Evolutionary conservation across 2,329 filamentous ascomycete species (phyloP), one percentile per base, ranked within the genome.

Genomic region (Coleophoma eucalyptorum): DNA sequence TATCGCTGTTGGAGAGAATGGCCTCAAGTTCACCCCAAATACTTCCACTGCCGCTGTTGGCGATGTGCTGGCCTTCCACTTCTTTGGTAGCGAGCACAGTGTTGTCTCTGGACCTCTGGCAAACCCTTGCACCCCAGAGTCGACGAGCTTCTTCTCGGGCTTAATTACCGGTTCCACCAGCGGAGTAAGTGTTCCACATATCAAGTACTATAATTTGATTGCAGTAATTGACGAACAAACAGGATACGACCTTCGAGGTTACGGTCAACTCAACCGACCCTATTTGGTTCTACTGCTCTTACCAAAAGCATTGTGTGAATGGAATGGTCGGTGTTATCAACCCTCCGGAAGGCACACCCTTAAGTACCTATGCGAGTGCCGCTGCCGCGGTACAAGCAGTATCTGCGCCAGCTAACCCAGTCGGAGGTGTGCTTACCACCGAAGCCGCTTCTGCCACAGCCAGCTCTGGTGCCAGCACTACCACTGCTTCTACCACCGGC

Each of bases 1-100:
- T 69, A 37, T 93, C 89, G 52, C 91, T 90, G 55, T 91, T 90
- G 54, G 89, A 90, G 80, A 96, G 87, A 64, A 96, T 78, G 41
- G 90, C 89, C 69, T 97, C 90, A 55, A 96, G 96, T 81, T 97
- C 91, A 48, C 62, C 32, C 78, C 78, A 7, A 66, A 71, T 48
- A 69, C 59, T n/a, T 52, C 66, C 46, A 60, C 44, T 26, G 66
- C 64, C 32, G 61, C 65, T 3, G 52, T 61, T 26, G 67, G 67
- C 10, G 61, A 66, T 41, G 44, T 58, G 5, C 57, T 69, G 26
- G 64, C 66, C 50, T 69, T 67, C 52, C 58, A 62, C 18, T 69
- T 66, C 62, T 64, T 11, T n/a, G 2, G 6, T 18, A 16, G 21
- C 19, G 19, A 16, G 11, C 42, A 44, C 42, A 32, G 12, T 32